phyloP scores from a whole-genome alignment of 352 stramenopile species.

The Pythium myriotylum region DNA sequence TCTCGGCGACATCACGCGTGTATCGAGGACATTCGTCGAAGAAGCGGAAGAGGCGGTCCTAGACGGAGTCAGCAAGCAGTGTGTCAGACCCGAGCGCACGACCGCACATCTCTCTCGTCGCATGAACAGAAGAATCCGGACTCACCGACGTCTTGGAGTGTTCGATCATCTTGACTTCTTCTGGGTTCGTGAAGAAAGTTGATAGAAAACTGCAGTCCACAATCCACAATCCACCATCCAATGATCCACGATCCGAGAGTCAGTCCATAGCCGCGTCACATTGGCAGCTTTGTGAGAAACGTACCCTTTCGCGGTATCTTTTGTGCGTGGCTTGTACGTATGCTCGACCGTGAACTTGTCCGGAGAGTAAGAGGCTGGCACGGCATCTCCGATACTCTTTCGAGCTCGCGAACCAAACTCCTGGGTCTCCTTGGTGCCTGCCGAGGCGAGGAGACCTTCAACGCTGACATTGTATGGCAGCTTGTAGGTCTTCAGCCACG shows the following conservation, averaged over 20 bases:
- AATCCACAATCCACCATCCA: too few species aligned
- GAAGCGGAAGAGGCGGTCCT: constrained; percentile 57
- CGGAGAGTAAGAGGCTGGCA: constrained; percentile 36
- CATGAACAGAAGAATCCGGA: too few species aligned
- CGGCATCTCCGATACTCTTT: constrained; percentile 3
- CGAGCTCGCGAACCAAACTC: constrained; percentile 15
- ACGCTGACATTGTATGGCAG: constrained; percentile 69
- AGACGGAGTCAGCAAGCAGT: not conserved
- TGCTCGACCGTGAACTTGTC: constrained; percentile 55
- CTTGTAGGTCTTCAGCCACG: constrained; percentile 66
- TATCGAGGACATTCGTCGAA: constrained; percentile 65
- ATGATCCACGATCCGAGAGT: too few species aligned
- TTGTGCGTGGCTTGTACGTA: constrained; percentile 55
- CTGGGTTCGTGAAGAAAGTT: constrained; percentile 54
- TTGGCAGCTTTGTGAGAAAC: constrained; percentile 1
- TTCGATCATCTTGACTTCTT: constrained; percentile 47
- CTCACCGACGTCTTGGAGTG: constrained; percentile 20
- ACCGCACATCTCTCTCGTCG: too few species aligned
- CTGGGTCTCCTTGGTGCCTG: constrained; percentile 28
- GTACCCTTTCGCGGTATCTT: constrained; percentile 59
- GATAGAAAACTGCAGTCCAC: constrained; percentile 30
- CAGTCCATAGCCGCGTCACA: too few species aligned
- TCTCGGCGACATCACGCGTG: constrained; percentile 45
- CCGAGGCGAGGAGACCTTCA: constrained; percentile 39
- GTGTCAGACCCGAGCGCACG: too few species aligned